phyloP scores from a whole-genome alignment of 257 asterid genomes.

The Salvia miltiorrhiza region DNA sequence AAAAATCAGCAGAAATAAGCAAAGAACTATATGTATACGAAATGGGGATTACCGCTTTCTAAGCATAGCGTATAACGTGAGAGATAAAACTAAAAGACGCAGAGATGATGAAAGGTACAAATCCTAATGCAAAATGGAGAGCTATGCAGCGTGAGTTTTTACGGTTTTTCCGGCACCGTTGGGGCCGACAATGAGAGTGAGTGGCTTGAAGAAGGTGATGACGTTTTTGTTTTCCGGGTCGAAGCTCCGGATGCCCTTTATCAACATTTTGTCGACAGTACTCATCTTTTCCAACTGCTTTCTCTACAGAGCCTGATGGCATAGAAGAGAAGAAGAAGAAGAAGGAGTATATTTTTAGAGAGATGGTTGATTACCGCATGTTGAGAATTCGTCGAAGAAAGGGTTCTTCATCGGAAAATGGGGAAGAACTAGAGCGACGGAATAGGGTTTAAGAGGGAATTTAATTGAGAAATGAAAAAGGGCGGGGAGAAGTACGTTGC shows the following conservation, averaged over 20 bases:
- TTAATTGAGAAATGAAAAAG: background rate
- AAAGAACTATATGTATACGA: background rate
- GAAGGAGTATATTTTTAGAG: background rate
- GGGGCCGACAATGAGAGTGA: constrained; percentile 95
- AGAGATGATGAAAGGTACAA: background rate
- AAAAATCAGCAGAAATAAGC: background rate
- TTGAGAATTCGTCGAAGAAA: background rate
- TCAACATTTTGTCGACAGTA: constrained; percentile 94
- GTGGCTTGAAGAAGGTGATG: constrained; percentile 83
- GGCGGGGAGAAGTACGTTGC: constrained; percentile 5
- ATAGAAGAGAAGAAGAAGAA: background rate
- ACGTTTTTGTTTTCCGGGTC: constrained; percentile 98
- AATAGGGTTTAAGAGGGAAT: constrained; percentile 14
- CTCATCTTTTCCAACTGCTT: constrained; percentile 53
- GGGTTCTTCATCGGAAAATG: background rate
- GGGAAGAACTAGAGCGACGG: background rate
- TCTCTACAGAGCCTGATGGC: background rate
- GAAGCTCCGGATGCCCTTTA: constrained; percentile 98
- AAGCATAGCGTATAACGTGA: background rate
- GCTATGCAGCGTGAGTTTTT: constrained; percentile 5
- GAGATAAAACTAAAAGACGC: background rate
- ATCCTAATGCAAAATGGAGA: constrained; percentile 1
- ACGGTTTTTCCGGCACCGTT: constrained; percentile 99
- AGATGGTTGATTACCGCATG: background rate
- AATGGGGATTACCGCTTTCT: background rate